Percentiles rank a stretch among this genome's conserved stretches.
phyloP scores from a whole-genome alignment of 805 yeast species.

The Starmerella roubikii region DNA sequence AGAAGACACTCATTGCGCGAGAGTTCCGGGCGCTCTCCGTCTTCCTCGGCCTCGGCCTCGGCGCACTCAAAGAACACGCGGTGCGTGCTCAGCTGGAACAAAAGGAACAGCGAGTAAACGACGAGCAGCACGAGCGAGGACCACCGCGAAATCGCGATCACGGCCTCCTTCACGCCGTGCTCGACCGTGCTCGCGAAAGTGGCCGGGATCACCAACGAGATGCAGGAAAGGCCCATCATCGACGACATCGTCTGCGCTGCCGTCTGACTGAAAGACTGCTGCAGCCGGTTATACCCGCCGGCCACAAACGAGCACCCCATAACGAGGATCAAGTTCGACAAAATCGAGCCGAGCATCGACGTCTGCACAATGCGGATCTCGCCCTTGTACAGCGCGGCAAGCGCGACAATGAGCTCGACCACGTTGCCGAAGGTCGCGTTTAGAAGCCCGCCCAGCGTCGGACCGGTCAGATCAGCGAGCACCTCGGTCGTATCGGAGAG shows the following conservation, averaged over 20 bases:
- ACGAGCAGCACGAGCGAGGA: conserved; percentile 65
- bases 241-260: conserved; percentile 98
- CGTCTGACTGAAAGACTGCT: conserved; percentile 84
- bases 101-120: conserved; percentile 63
- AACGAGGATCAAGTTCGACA: conserved; percentile 77
- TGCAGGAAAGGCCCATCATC: conserved; percentile 76
- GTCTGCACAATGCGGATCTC: conserved; percentile 94
- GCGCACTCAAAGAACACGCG: conserved; percentile 53
- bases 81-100: conserved; percentile 86
- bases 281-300: conserved; percentile 78
- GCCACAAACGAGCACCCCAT: conserved; percentile 90
- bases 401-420: conserved; percentile 86
- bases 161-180: conserved; percentile 32
- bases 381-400: conserved; percentile 72
- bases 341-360: conserved; percentile 87
- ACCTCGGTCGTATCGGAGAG: conserved; percentile 91
- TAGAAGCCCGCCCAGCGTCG: conserved; percentile 82
- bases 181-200: conserved; percentile 64
- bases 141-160: conserved; percentile 70
- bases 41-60: conserved; percentile 28
- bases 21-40: conserved; percentile 32
- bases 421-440: conserved; percentile 98
- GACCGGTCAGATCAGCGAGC: conserved; percentile 73
- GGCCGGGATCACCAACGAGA: conserved; percentile 85
- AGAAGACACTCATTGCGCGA: conserved; percentile 40